Conservation (phyloP, 306 rosid genomes). For the Sechiopsis laciniata region DNA sequence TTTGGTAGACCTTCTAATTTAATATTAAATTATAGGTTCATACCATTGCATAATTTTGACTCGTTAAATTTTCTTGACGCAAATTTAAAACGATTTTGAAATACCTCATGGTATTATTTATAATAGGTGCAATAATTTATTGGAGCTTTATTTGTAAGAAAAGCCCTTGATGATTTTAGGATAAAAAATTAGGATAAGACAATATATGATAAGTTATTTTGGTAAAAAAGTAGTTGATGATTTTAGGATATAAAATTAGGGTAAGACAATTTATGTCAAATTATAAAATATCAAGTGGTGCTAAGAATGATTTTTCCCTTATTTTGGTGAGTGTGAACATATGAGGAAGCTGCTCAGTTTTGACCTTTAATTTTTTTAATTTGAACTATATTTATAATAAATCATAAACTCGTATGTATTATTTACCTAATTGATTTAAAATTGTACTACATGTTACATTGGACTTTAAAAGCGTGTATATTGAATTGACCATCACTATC, state of each 20-base stretch:
- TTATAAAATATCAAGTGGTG: conserved; percentile 4
- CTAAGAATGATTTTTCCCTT: not conserved
- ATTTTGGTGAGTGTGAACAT: conserved; percentile 16
- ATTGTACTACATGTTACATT: too few species aligned
- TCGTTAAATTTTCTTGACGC: not conserved
- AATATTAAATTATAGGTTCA: not conserved
- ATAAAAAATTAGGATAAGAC: conserved; percentile 9
- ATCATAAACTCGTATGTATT: not conserved
- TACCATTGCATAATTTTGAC: not conserved
- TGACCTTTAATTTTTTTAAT: conserved; percentile 3
- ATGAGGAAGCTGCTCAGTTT: not conserved
- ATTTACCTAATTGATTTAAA: not conserved
- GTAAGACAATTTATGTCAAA: not conserved
- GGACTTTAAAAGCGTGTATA: too few species aligned
- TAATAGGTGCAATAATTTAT: not conserved
- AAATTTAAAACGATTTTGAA: too few species aligned
- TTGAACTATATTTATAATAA: not conserved
- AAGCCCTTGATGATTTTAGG: not conserved
- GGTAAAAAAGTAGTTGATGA: not conserved
- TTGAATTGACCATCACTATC: too few species aligned
- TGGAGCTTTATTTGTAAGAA: not conserved
- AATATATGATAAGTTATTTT: not conserved
- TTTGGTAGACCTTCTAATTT: not conserved
- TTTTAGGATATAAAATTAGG: conserved; percentile 2
- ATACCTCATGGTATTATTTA: too few species aligned